Conservation (phyloP, 306 rosid genomes). For the Mimosa pudica region DNA sequence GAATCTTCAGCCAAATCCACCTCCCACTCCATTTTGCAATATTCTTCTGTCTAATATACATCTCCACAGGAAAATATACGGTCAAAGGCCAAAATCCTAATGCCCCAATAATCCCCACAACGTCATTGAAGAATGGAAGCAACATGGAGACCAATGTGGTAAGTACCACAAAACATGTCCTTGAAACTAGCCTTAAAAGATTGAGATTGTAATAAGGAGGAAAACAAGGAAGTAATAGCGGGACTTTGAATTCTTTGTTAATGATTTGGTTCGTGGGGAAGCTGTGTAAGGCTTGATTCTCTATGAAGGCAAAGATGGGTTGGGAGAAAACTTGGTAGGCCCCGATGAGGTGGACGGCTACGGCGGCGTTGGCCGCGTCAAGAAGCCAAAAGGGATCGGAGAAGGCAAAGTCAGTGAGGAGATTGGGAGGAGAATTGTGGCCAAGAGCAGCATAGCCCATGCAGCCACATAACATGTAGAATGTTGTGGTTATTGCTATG, state of each 20-base stretch:
- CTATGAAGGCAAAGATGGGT: conserved; percentile 70
- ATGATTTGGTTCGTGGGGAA: conserved; percentile 39
- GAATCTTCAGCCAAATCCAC: conserved; percentile 56
- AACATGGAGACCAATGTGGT: conserved; percentile 72
- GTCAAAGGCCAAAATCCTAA: conserved; percentile 82
- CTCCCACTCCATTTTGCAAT: conserved; percentile 63
- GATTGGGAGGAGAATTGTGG: conserved; percentile 62
- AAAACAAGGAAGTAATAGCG: conserved; percentile 40
- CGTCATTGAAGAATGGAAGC: conserved; percentile 78
- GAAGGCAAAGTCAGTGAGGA: conserved; percentile 75
- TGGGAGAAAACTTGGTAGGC: conserved; percentile 80
- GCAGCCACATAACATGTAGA: conserved; percentile 78
- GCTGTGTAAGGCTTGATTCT: conserved; percentile 41
- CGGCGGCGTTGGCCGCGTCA: conserved; percentile 67
- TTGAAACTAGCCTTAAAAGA: conserved; percentile 60
- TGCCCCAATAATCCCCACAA: conserved; percentile 75
- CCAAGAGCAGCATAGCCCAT: conserved; percentile 82
- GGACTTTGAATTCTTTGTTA: conserved; percentile 39
- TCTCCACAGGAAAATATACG: conserved; percentile 67
- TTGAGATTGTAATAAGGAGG: conserved; percentile 45
- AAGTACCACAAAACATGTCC: conserved; percentile 58
- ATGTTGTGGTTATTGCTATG: conserved; percentile 54
- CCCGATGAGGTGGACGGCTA: conserved; percentile 73
- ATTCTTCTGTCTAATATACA: conserved; percentile 62
- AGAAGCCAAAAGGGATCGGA: conserved; percentile 71